Base-by-base conservation (phyloP, 768 basidiomycete species). In the Mycena vulgaris region DNA sequence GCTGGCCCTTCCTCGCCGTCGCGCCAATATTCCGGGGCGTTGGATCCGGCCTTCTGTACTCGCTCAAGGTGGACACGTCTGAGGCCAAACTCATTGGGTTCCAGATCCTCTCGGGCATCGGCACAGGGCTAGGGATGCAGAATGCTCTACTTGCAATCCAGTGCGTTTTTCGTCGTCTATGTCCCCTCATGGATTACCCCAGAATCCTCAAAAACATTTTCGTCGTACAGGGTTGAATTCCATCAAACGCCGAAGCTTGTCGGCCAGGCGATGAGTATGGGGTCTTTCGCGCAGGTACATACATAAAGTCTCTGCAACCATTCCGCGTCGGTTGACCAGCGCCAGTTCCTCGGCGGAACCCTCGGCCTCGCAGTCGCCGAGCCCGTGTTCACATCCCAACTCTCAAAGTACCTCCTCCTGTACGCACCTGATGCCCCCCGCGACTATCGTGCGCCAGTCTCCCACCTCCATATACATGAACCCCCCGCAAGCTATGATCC, bases 11-110 rank as follows among this genome's bases (percentile, higher is more conserved):
- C 71, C 39, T 75, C 70, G 49, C 66, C 61, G 42, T 63, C 52
- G 19, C 68, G 63, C 31, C 72, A 58, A 19, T 76, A 37, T 70
- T 76, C 16, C 57, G 76, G 21, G 63, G 63, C 11, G 3, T 63
- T 17, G 70, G 74, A 2, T 75, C 75, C 4, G 65, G 68, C 2
- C 27, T 69, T n/a, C 23, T 69, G 39, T 69, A 63, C 25, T 53
- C 68, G 5, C 21, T 69, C 25, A 30, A 27, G 13, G 28, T 45
- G 14, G 51, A 4, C 27, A 65, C 68, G 2, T 27, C 53, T 3
- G 14, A 9, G 13, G 62, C 30, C 21, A 21, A 42, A 13, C 5
- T 60, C 53, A 23, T 45, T 19, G 67, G 59, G 19, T 68, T 61
- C 55, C 68, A 69, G 51, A 59, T 69, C 62, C 49, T 64, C 19